Percentiles rank a stretch among this genome's conserved stretches.
Conservation (phyloP, 2,329 filamentous ascomycete species). For the Clarireedia sp. region DNA sequence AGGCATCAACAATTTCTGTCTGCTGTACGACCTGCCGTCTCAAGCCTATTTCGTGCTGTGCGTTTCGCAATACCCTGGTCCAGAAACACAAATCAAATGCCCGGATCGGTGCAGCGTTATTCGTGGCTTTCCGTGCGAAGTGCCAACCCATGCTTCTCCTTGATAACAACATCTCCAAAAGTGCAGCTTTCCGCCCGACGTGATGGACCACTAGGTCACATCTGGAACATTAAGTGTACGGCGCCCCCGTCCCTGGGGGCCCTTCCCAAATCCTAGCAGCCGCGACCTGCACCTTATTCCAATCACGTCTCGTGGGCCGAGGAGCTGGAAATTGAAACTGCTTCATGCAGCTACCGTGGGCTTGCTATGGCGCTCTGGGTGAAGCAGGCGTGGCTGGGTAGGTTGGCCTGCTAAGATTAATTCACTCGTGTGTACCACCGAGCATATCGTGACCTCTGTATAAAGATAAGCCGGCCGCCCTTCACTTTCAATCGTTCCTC, state of each 20-base stretch:
- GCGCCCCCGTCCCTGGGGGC: not conserved
- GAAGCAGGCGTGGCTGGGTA: not conserved
- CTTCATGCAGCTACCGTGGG: slow-evolving; percentile 4
- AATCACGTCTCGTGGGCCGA: slow-evolving; percentile 5
- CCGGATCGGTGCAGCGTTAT: not conserved
- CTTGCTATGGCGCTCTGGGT: slow-evolving; percentile 1
- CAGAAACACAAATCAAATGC: not conserved
- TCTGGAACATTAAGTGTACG: not conserved
- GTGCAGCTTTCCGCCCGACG: not conserved
- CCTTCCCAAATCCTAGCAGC: not conserved
- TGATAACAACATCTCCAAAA: not conserved
- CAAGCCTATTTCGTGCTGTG: not conserved
- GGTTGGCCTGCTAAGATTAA: not conserved
- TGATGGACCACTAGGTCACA: not conserved
- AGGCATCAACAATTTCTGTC: slow-evolving; percentile 5
- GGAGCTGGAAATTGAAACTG: slow-evolving; percentile 6
- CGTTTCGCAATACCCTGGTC: not conserved
- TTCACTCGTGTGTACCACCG: not conserved
- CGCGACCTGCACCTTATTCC: not conserved
- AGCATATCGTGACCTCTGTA: not conserved
- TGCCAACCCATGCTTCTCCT: not conserved
- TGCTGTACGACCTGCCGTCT: slow-evolving; percentile 1
- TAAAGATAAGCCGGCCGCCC: not conserved
- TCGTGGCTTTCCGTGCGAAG: not conserved
- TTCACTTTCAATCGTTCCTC: not conserved